These are phyloP conservation scores for Licmophora abbreviata DNA, from an alignment of 108 stramenopile species.

Conservation along the genomic window DNA sequence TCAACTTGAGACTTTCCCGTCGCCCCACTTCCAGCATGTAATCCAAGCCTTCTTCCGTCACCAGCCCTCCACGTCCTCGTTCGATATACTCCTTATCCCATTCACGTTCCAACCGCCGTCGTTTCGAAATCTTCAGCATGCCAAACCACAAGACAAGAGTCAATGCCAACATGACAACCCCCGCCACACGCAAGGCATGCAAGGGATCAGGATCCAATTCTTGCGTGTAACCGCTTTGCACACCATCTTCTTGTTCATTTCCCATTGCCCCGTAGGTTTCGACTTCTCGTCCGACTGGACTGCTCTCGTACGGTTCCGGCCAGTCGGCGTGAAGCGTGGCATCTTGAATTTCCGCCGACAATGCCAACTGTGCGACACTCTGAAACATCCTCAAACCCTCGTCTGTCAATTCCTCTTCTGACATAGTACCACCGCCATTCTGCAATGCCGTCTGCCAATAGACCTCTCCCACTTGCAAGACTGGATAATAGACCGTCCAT, in stretches of 20 bases:
- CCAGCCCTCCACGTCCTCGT: constrained; percentile 6
- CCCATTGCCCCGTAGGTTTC: too few species aligned
- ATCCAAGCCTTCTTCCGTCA: constrained; percentile 15
- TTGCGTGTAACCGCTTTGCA: too few species aligned
- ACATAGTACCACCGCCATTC: neutral
- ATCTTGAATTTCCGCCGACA: neutral
- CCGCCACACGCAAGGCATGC: neutral
- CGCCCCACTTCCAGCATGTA: constrained; percentile 42
- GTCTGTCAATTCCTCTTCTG: too few species aligned
- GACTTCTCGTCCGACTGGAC: neutral
- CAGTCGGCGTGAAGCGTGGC: neutral
- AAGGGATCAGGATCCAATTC: neutral
- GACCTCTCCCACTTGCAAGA: neutral
- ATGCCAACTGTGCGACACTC: neutral
- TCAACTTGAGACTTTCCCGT: too few species aligned
- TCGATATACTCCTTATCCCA: neutral
- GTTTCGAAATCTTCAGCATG: neutral
- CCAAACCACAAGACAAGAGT: neutral
- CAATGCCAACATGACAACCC: neutral
- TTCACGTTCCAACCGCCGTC: neutral
- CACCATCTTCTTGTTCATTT: too few species aligned
- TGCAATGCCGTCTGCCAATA: too few species aligned
- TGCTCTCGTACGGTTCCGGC: neutral
- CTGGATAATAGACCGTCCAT: neutral
- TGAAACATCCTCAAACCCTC: neutral